Base-by-base conservation (phyloP, 441 rosid species). In the Gossypium davidsonii region DNA sequence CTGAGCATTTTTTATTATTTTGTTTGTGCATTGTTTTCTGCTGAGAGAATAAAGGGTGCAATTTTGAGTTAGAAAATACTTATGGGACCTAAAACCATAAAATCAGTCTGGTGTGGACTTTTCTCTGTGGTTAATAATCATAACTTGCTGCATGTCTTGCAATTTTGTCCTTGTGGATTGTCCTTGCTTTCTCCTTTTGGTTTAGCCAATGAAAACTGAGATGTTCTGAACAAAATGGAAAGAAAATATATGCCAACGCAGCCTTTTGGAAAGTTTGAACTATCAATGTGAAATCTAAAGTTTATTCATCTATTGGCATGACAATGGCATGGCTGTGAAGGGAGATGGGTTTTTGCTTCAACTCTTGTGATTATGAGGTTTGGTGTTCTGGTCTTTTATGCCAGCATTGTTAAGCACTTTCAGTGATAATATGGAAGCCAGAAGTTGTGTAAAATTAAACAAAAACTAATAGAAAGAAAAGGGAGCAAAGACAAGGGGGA, bases 311-410 rank as follows among this genome's bases (percentile, higher is more conserved):
- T 26, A 67, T n/a, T 26, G 71, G 23, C 42, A 49, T n/a, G 71
- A 15, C 6, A 11, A 67, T 49, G 4, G 23, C 23, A 34, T 49
- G 34, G 42, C 23, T 26, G 21, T 7, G n/a, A 49, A 49, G 44
- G n/a, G 42, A 26, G 58, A 52, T 15, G 20, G 20, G 21, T 15
- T 52, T 67, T 49, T n/a, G 58, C 58, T 67, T 67, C 20, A 49
- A 21, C 58, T 25, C 15, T 67, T 49, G 28, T n/a, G 71, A 49
- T 49, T 49, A 49, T n/a, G 71, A 67, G 59, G 71, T 49, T 48
- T 0, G 17, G 14, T 23, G 21, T 23, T 14, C 53, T 66, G 70
- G 17, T 44, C 28, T 21, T 66, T 3, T 2, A 66, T 44, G 37
- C 70, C 34, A 14, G 20, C 39, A 67, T 67, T 67, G 5, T 15